These are phyloP conservation scores for Trichosporon sp. DNA, from an alignment of 1,284 basidiomycete genomes.

Conservation along the genomic window DNA sequence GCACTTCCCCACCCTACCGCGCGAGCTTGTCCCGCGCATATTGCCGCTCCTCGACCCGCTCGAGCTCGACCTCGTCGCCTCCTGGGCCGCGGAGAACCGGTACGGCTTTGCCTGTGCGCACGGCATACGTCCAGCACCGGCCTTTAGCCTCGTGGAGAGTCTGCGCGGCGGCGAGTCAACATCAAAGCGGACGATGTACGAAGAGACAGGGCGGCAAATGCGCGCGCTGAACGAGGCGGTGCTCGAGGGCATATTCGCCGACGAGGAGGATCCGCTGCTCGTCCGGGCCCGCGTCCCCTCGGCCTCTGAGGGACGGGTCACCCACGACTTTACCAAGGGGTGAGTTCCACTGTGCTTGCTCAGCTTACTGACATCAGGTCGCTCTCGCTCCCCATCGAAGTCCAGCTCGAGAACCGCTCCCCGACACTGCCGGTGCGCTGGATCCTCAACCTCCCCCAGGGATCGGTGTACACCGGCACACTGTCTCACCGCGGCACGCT, in stretches of 20 bases:
- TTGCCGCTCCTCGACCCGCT: conserved; percentile 74
- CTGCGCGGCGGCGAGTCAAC: conserved; percentile 57
- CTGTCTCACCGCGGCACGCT: conserved; percentile 28
- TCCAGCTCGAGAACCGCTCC: conserved; percentile 59
- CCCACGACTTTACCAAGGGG: conserved; percentile 65
- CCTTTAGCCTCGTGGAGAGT: conserved; percentile 55
- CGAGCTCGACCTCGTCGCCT: conserved; percentile 64
- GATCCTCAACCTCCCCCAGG: conserved; percentile 27
- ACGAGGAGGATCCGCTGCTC: conserved; percentile 65
- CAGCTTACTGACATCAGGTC: conserved; percentile 50
- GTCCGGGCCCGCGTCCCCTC: conserved; percentile 20
- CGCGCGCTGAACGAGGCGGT: conserved; percentile 62
- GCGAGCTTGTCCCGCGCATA: conserved; percentile 53
- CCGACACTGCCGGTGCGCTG: conserved; percentile 29
- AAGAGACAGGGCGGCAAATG: conserved; percentile 72
- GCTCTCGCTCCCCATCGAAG: conserved; percentile 55
- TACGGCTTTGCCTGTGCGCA: conserved; percentile 59
- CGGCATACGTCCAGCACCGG: conserved; percentile 61
- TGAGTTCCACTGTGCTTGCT: conserved; percentile 45
- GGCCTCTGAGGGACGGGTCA: conserved; percentile 39
- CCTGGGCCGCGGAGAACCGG: conserved; percentile 60
- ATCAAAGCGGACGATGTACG: conserved; percentile 73
- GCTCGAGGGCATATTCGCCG: conserved; percentile 66
- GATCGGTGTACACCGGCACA: conserved; percentile 21
- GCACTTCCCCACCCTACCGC: conserved; percentile 61